Evolutionary conservation across 176 grass and related monocot genomes (phyloP).

Genomic region (Carex cristatella): DNA sequence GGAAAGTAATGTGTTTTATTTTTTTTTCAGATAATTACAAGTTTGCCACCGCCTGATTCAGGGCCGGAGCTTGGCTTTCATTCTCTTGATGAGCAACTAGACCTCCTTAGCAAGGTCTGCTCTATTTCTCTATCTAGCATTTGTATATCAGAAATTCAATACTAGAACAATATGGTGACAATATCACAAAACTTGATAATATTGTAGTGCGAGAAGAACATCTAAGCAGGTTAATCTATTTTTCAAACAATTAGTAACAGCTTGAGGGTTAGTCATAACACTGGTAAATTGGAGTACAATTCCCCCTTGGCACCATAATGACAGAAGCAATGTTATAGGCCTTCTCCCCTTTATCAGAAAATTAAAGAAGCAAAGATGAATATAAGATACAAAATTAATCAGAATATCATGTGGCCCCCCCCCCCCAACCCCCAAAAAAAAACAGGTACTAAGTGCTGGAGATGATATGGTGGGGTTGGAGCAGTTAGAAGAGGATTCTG

Average conservation of each 20-base stretch:
- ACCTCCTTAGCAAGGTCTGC: slow-evolving; percentile 62
- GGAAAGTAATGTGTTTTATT: not conserved
- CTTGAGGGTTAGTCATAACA: not conserved
- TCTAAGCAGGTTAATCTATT: not conserved
- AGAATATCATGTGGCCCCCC: not conserved
- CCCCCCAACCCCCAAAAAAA: not conserved
- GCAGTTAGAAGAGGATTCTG: slow-evolving; percentile 87
- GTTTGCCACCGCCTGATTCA: slow-evolving; percentile 74
- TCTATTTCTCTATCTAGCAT: slow-evolving; percentile 5
- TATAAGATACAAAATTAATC: not conserved
- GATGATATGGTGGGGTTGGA: slow-evolving; percentile 93
- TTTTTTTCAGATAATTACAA: slow-evolving; percentile 74
- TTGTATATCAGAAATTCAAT: not conserved
- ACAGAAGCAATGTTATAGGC: not conserved
- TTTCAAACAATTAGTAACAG: not conserved
- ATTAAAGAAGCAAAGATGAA: not conserved
- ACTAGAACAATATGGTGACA: not conserved
- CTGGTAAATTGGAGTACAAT: not conserved
- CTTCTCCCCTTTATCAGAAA: not conserved
- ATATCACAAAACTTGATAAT: not conserved
- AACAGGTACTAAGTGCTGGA: slow-evolving; percentile 69
- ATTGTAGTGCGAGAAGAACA: not conserved
- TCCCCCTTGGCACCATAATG: not conserved
- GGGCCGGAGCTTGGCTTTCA: slow-evolving; percentile 59
- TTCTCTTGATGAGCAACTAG: slow-evolving; percentile 74